Evolutionary conservation across 2,329 filamentous ascomycete species (phyloP).

Genomic region (Fusarium sp.): DNA sequence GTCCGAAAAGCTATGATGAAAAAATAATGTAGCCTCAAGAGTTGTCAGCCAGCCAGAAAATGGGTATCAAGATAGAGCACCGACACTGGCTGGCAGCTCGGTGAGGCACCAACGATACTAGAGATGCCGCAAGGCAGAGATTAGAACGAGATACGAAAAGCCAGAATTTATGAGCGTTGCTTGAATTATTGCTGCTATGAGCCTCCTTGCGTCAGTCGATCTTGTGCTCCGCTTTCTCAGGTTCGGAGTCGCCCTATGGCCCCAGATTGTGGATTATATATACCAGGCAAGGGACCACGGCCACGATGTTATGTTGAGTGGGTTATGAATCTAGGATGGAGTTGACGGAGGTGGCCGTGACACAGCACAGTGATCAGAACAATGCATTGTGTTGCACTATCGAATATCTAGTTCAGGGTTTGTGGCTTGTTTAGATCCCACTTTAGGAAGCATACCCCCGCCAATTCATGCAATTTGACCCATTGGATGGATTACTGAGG

Average conservation of each 20-base stretch:
- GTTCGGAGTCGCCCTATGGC: constrained; percentile 1
- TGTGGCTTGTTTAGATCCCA: constrained; percentile 12
- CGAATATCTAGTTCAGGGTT: constrained; percentile 21
- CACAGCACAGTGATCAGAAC: constrained; percentile 23
- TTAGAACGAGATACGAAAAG: constrained; percentile 60
- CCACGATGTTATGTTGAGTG: background rate
- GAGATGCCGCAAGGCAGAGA: constrained; percentile 69
- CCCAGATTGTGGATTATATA: constrained; percentile 10
- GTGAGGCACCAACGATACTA: constrained; percentile 67
- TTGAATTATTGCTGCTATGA: constrained; percentile 4
- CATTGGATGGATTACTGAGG: background rate
- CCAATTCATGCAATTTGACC: constrained; percentile 14
- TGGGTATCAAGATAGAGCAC: constrained; percentile 67
- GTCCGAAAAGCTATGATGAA: constrained; percentile 68
- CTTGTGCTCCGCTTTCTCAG: background rate
- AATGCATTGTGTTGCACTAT: constrained; percentile 42
- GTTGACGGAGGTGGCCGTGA: background rate
- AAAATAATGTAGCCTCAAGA: constrained; percentile 70
- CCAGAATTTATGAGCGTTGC: constrained; percentile 31
- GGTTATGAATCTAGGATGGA: background rate
- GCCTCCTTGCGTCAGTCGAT: background rate
- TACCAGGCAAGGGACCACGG: background rate
- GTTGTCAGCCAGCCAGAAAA: constrained; percentile 69
- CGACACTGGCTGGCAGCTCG: constrained; percentile 72
- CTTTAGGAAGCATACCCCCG: constrained; percentile 22